These are phyloP conservation scores for Fagopyrum homotropicum DNA, from an alignment of 148 eudicot species.

Conservation along the genomic window DNA sequence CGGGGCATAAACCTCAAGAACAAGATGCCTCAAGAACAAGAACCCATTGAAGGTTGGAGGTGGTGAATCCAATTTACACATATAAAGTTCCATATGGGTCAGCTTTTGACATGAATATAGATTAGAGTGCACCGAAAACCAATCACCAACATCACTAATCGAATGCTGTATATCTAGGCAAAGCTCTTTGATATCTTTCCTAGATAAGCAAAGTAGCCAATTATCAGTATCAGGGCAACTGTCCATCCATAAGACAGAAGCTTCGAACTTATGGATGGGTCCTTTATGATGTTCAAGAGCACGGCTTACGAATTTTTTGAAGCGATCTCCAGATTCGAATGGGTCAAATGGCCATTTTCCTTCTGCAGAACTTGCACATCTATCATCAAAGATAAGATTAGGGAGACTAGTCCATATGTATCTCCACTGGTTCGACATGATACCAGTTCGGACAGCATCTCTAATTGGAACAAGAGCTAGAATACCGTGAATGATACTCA, in stretches of 20 bases:
- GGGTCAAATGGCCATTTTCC: constrained; percentile 19
- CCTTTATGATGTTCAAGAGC: constrained; percentile 44
- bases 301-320: constrained; percentile 25
- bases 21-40: constrained; percentile 33
- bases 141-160: constrained; percentile 5
- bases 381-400: constrained; percentile 36
- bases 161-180: constrained; percentile 43
- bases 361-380: constrained; percentile 22
- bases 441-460: constrained; percentile 49
- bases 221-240: constrained; percentile 52
- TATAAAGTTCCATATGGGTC: constrained; percentile 48
- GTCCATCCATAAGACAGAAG: constrained; percentile 33
- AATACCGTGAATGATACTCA: constrained; percentile 36
- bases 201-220: constrained; percentile 63
- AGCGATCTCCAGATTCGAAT: constrained; percentile 16
- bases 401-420: constrained; percentile 50
- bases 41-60: constrained; percentile 39
- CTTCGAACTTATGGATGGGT: constrained; percentile 53
- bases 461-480: constrained; percentile 38
- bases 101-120: constrained; percentile 41
- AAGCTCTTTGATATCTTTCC: constrained; percentile 50
- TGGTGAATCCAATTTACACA: constrained; percentile 59
- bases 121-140: constrained; percentile 32
- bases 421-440: constrained; percentile 48
- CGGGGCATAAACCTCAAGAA: constrained; percentile 40